Evolutionary conservation across 768 basidiomycete genomes (phyloP), one percentile per base, ranked within the genome.

Genomic region (Leccinum sublutescens): DNA sequence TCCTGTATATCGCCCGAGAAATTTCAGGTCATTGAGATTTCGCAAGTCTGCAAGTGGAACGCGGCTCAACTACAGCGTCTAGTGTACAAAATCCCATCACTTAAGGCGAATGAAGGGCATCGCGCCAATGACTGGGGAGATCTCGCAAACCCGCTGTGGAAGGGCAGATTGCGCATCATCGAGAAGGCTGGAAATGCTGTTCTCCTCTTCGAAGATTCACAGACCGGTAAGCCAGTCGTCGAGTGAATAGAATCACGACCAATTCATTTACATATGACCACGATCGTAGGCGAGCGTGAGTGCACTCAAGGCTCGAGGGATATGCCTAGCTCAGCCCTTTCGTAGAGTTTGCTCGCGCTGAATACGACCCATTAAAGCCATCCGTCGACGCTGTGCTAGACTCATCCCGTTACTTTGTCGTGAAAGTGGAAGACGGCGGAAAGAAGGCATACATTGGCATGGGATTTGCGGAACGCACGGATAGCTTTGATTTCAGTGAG

Each of bases 341-440:
- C 60, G 38, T 73, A 91, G 92, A 91, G 56, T 98, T 98, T 77
- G 95, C 95, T 47, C 87, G 84, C 63, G 86, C 93, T 15, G 84
- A 84, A 48, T 98, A 97, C 68, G 88, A 91, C 67, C 80, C 86
- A 15, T 75, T 82, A 48, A 86, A 85, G 58, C 91, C 93, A 5
- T 87, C 84, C 29, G 91, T 98, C n/a, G 95, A 98, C 64, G 89
- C 92, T n/a, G 94, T 95, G 15, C 80, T 97, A 27, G 95, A 98
- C 72, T 95, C 93, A 1, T 95, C 94, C 11, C 85, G 95, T 51
- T 98, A 98, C 71, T 98, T 98, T 69, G 95, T 96, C 15, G 79
- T 97, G 45, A 82, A 93, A 55, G 89, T 97, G 2, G 95, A 97
- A 71, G 94, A 95, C 65, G 80, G 78, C 15, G 93, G 93, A 21